A percentile compares a stretch with the other conserved stretches of the same genome.
phyloP scores from a whole-genome alignment of 805 yeast species.

The Starmerella bombi region DNA sequence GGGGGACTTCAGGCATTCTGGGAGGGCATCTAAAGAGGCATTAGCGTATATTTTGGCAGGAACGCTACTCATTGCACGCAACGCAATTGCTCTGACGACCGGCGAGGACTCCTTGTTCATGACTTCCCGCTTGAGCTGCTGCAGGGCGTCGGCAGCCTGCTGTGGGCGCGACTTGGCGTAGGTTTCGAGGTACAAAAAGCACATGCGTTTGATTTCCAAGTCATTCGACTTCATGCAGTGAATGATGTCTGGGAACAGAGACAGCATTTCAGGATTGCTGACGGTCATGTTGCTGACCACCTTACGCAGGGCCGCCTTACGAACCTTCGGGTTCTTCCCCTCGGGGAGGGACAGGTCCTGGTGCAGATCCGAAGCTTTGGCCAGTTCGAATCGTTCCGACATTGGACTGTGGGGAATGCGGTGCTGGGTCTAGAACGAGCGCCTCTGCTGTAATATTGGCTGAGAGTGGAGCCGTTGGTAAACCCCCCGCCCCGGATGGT shows the following conservation, averaged over 20 bases:
- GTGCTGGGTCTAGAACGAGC: slow-evolving; percentile 30
- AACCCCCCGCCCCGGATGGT: neutral
- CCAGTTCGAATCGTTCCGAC: slow-evolving; percentile 15
- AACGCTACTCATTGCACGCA: slow-evolving; percentile 47
- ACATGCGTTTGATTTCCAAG: slow-evolving; percentile 55
- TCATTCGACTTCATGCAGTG: slow-evolving; percentile 39
- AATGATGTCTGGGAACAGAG: slow-evolving; percentile 53
- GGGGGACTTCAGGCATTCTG: slow-evolving; percentile 32
- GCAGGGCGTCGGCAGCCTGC: slow-evolving; percentile 42
- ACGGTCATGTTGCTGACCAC: slow-evolving; percentile 72
- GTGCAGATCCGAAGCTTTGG: slow-evolving; percentile 29
- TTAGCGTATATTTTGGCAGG: slow-evolving; percentile 40
- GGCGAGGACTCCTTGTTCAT: slow-evolving; percentile 32
- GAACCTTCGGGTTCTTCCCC: slow-evolving; percentile 27
- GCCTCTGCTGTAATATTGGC: neutral
- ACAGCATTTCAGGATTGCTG: slow-evolving; percentile 64
- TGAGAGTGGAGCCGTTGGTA: neutral
- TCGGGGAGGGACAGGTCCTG: slow-evolving; percentile 27
- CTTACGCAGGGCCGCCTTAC: slow-evolving; percentile 47
- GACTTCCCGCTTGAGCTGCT: slow-evolving; percentile 18
- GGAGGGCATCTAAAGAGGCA: slow-evolving; percentile 33
- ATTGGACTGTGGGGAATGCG: neutral
- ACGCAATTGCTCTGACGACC: slow-evolving; percentile 42
- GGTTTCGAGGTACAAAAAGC: slow-evolving; percentile 50
- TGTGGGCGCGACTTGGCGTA: slow-evolving; percentile 49